Evolutionary conservation across 1,284 basidiomycete genomes (phyloP).

Genomic region (Cryptococcus jaspeensis): DNA sequence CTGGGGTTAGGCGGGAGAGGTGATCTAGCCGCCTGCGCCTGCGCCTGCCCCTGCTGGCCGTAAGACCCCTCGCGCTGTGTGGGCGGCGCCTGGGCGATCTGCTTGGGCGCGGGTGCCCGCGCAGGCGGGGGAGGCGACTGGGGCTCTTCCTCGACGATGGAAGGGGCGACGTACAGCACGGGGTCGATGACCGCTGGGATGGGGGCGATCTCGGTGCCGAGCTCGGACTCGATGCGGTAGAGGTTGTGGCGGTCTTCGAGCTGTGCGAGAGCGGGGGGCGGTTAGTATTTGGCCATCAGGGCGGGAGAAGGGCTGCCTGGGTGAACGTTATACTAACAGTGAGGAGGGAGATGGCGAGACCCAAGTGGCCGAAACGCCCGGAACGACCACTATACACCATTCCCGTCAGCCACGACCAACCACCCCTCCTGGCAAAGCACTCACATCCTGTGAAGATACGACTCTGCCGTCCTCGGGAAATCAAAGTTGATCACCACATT

Average conservation of each 20-base stretch:
- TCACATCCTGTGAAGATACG: slow-evolving; percentile 77
- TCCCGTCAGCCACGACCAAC: slow-evolving; percentile 5
- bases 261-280: slow-evolving; percentile 7
- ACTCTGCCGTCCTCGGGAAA: slow-evolving; percentile 98
- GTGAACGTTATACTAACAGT: slow-evolving; percentile 53
- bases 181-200: slow-evolving; percentile 91
- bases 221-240: slow-evolving; percentile 96
- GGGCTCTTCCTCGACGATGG: slow-evolving; percentile 28
- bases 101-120: no score
- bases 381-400: slow-evolving; percentile 73
- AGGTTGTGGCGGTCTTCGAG: slow-evolving; percentile 98
- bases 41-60: no score
- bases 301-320: background rate
- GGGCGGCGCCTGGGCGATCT: no score
- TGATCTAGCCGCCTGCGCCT: no score
- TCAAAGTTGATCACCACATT: slow-evolving; percentile 99
- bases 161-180: slow-evolving; percentile 79
- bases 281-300: slow-evolving; percentile 29
- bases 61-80: no score
- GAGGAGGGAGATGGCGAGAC: slow-evolving; percentile 93
- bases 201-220: slow-evolving; percentile 96
- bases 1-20: no score
- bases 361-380: slow-evolving; percentile 94
- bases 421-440: background rate
- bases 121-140: no score